These are phyloP conservation scores for Fusarium veterinarium DNA, from an alignment of 2,329 filamentous ascomycete species.

Conservation along the genomic window DNA sequence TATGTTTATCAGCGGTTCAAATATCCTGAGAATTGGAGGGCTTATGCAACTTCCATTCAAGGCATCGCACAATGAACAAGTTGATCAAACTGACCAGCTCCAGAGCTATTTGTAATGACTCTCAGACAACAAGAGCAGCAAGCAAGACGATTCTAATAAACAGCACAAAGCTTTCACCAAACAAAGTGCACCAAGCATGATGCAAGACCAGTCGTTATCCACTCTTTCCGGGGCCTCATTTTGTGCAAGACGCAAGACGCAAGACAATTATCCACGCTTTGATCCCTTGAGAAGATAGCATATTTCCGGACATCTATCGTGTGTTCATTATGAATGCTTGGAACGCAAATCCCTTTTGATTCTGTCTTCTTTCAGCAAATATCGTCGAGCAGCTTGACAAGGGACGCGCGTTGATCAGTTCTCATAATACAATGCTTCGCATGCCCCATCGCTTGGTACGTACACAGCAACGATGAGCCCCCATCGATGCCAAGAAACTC, in stretches of 20 bases:
- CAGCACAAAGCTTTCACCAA: background rate
- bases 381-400: constrained; percentile 1
- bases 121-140: constrained; percentile 7
- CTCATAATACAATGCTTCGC: background rate
- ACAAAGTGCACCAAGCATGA: background rate
- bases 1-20: background rate
- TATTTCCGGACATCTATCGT: background rate
- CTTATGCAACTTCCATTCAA: background rate
- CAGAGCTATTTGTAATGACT: constrained; percentile 18
- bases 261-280: background rate
- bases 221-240: background rate
- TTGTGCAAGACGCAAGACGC: background rate
- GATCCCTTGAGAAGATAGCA: background rate
- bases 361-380: background rate
- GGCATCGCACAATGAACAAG: background rate
- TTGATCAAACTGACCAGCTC: constrained; percentile 16
- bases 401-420: constrained; percentile 3
- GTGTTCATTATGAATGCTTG: background rate
- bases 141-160: background rate
- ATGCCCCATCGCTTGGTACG: background rate
- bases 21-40: background rate
- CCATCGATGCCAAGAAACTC: constrained; percentile 10
- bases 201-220: background rate
- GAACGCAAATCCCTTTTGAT: constrained; percentile 1
- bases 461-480: constrained; percentile 3